phyloP scores from a whole-genome alignment of 345 rosid species.

The Iberis pinnata region DNA sequence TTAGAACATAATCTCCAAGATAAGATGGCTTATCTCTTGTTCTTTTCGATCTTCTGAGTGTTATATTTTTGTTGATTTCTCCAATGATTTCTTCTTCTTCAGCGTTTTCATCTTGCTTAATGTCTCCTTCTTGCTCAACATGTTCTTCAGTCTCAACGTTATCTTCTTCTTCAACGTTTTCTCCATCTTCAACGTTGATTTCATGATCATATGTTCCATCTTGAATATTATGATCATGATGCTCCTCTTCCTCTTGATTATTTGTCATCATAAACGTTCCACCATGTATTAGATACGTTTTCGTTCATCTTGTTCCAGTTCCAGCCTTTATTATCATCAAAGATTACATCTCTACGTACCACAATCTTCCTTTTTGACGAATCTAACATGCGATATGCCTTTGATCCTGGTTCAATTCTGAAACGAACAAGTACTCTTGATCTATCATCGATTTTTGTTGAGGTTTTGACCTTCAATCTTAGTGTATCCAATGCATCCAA shows the following conservation, averaged over 20 bases:
- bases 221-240: too few species aligned
- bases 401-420: neutral
- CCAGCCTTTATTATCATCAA: neutral
- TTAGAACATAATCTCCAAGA: neutral
- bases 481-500: neutral
- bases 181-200: too few species aligned
- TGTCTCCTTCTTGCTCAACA: too few species aligned
- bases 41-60: neutral
- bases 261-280: too few species aligned
- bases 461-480: neutral
- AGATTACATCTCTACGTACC: neutral
- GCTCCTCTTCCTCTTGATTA: too few species aligned
- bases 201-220: too few species aligned
- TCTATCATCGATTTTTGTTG: neutral
- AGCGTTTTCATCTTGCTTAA: too few species aligned
- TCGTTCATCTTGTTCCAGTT: neutral
- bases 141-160: too few species aligned
- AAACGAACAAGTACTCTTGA: neutral
- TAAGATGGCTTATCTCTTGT: neutral
- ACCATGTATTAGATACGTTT: too few species aligned
- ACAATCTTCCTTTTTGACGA: neutral
- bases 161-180: too few species aligned
- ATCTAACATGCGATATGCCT: neutral
- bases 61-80: neutral
- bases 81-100: too few species aligned